A percentile compares a stretch with the other conserved stretches of the same genome.
Conservation (phyloP, 192 early-diverging fungal genomes). For the Gonapodya prolifera region DNA sequence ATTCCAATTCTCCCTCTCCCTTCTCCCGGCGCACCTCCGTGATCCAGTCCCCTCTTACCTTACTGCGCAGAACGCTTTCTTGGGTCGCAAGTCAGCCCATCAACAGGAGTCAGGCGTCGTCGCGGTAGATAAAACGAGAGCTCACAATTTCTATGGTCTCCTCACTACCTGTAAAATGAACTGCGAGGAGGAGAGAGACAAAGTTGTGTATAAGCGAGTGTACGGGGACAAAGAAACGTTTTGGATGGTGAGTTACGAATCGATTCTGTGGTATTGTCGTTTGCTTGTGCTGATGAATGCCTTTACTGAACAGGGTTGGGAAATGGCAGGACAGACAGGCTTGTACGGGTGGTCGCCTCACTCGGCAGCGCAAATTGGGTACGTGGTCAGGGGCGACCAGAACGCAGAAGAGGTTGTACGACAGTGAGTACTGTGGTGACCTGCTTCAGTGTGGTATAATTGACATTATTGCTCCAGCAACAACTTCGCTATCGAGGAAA, state of each 20-base stretch:
- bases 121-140: not conserved
- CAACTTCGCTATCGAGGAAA: not conserved
- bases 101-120: conserved; percentile 3
- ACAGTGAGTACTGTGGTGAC: not conserved
- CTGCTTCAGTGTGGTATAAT: not conserved
- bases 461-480: not conserved
- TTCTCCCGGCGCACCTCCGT: not conserved
- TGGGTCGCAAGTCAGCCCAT: not conserved
- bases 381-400: not conserved
- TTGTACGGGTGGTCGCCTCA: not conserved
- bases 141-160: not conserved
- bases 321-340: not conserved
- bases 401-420: not conserved
- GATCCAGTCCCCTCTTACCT: not conserved
- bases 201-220: conserved; percentile 26
- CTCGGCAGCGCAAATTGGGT: not conserved
- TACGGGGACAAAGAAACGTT: conserved; percentile 62
- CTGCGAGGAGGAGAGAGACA: conserved; percentile 21
- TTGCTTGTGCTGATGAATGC: not conserved
- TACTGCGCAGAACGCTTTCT: not conserved
- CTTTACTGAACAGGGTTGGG: not conserved
- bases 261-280: not conserved
- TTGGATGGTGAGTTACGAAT: conserved; percentile 28
- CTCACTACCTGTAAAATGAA: not conserved
- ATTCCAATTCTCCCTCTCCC: not conserved